A percentile compares a stretch with the other conserved stretches of the same genome.
phyloP scores from a whole-genome alignment of 148 eudicot species.

The Camellia granthamiana region DNA sequence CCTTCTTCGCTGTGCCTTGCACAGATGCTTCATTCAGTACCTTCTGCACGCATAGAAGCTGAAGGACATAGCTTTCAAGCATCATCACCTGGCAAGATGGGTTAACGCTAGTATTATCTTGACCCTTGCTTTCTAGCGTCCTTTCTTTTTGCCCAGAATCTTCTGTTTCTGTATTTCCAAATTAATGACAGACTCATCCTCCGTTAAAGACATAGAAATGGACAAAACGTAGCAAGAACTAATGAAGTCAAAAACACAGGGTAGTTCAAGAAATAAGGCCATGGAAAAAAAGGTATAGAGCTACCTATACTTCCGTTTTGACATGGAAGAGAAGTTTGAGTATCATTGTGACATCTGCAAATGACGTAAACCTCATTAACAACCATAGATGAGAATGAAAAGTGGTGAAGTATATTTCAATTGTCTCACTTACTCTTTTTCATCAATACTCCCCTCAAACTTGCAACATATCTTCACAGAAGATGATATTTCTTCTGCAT shows the following conservation, averaged over 20 bases:
- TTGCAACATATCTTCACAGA: slow-evolving; percentile 6
- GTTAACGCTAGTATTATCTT: neutral
- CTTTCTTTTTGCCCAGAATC: slow-evolving; percentile 10
- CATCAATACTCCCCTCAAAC: neutral
- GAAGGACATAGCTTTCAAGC: slow-evolving; percentile 29
- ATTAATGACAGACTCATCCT: neutral
- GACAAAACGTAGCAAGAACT: neutral
- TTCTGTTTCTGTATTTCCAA: neutral
- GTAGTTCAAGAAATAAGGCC: neutral
- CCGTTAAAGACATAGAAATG: neutral
- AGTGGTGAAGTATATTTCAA: neutral
- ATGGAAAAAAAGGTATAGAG: neutral
- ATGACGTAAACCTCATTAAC: neutral
- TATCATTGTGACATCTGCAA: slow-evolving; percentile 15
- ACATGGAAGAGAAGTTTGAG: slow-evolving; percentile 12
- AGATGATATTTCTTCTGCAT: slow-evolving; percentile 18
- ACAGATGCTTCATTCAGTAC: slow-evolving; percentile 21
- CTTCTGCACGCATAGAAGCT: slow-evolving; percentile 26
- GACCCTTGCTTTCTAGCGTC: slow-evolving; percentile 2
- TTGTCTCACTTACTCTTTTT: slow-evolving; percentile 16
- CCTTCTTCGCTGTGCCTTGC: slow-evolving; percentile 14
- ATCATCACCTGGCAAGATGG: slow-evolving; percentile 25
- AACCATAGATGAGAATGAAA: neutral
- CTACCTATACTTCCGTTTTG: slow-evolving; percentile 3
- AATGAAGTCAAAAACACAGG: neutral